Conservation (phyloP, 192 early-diverging fungal species). For the Coemansia biformis region DNA sequence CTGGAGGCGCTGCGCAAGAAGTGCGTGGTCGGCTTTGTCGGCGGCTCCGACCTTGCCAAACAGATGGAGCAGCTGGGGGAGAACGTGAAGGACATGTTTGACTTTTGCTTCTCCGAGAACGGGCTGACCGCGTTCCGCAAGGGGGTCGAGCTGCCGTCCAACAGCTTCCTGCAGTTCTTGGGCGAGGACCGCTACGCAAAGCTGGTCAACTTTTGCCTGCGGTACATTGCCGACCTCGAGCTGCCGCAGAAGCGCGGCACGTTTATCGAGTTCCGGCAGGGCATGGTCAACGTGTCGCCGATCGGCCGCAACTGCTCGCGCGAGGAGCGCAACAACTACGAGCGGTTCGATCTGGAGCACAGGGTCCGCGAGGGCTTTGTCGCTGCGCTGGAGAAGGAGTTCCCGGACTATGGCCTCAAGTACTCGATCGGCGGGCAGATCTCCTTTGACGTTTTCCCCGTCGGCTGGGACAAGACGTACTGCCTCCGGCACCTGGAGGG, state of each 20-base stretch:
- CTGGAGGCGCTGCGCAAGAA: conserved; percentile 80
- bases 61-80: conserved; percentile 93
- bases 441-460: conserved; percentile 98
- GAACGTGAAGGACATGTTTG: conserved; percentile 70
- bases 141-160: conserved; percentile 54
- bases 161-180: conserved; percentile 88
- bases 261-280: conserved; percentile 97
- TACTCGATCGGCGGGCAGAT: conserved; percentile 99
- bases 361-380: conserved; percentile 86
- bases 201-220: conserved; percentile 87
- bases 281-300: conserved; percentile 98
- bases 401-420: conserved; percentile 79
- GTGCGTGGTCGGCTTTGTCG: conserved; percentile 93
- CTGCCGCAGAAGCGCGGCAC: conserved; percentile 95
- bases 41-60: conserved; percentile 89
- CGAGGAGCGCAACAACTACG: conserved; percentile 87
- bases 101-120: conserved; percentile 97
- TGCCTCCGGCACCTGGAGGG: conserved; percentile 84
- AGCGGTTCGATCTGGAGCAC: conserved; percentile 81
- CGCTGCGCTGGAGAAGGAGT: conserved; percentile 68
- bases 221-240: conserved; percentile 92
- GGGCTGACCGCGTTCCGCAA: conserved; percentile 88
- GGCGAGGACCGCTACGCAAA: conserved; percentile 92
- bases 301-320: conserved; percentile 92
- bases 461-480: conserved; percentile 99